phyloP scores from a whole-genome alignment of 2,329 filamentous ascomycete species.

The Ophiocordyceps camponoti-leonardi region DNA sequence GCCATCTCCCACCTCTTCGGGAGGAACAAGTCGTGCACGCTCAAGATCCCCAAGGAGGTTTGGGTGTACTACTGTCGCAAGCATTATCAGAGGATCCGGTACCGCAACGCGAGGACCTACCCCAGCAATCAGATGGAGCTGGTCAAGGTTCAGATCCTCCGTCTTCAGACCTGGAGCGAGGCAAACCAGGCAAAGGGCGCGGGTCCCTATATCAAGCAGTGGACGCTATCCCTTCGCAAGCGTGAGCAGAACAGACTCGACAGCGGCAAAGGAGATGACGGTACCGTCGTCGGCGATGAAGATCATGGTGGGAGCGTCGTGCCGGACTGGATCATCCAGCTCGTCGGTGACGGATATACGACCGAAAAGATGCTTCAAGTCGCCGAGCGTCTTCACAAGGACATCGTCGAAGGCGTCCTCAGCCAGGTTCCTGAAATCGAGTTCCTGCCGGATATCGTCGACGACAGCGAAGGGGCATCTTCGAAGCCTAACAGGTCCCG shows the following conservation, averaged over 20 bases:
- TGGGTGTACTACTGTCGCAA: conserved; percentile 71
- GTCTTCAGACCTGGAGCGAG: conserved; percentile 46
- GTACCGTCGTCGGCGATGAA: conserved; percentile 13
- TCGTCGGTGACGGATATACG: conserved; percentile 27
- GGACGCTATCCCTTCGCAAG: conserved; percentile 46
- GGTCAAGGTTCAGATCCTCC: conserved; percentile 42
- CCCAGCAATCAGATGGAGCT: conserved; percentile 46
- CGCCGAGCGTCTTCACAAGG: conserved; percentile 24
- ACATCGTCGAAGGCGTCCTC: conserved; percentile 24
- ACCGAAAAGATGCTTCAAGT: conserved; percentile 29
- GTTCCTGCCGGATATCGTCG: conserved; percentile 36
- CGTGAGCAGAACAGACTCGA: conserved; percentile 42
- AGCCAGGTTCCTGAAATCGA: conserved; percentile 39
- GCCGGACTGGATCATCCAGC: conserved; percentile 29
- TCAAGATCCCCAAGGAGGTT: conserved; percentile 47
- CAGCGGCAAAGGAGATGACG: conserved; percentile 13
- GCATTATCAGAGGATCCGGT: conserved; percentile 62
- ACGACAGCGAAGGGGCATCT: conserved; percentile 12
- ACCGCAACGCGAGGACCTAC: conserved; percentile 46
- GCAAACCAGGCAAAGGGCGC: conserved; percentile 20
- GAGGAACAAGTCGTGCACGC: conserved; percentile 63
- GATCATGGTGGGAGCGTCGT: conserved; percentile 21
- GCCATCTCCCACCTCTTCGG: conserved; percentile 70
- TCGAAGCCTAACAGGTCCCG: conserved; percentile 8
- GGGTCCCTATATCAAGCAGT: conserved; percentile 22